These are phyloP conservation scores for Citrus medica DNA, from an alignment of 345 rosid species.

Conservation along the genomic window DNA sequence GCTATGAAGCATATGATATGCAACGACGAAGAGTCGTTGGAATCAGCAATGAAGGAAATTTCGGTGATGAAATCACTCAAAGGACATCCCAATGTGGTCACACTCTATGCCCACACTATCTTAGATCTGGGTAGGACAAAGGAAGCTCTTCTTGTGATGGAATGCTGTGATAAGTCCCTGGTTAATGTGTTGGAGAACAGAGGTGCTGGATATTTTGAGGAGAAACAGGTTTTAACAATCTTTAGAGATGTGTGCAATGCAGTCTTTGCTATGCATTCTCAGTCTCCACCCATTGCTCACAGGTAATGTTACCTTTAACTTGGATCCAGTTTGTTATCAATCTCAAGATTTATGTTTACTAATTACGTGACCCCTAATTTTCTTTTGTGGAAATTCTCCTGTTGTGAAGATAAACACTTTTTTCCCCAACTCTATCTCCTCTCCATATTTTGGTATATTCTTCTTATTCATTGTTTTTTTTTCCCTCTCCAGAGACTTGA, in stretches of 20 bases:
- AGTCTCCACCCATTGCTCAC: slow-evolving; percentile 88
- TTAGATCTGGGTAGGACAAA: slow-evolving; percentile 89
- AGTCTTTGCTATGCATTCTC: slow-evolving; percentile 94
- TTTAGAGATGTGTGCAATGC: slow-evolving; percentile 94
- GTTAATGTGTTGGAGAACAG: slow-evolving; percentile 77
- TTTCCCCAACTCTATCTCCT: background rate
- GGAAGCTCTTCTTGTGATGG: slow-evolving; percentile 93
- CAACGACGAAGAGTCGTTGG: slow-evolving; percentile 80
- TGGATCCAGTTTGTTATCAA: background rate
- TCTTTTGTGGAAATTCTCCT: background rate
- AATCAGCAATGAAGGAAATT: slow-evolving; percentile 76
- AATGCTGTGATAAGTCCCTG: slow-evolving; percentile 83
- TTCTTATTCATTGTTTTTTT: slow-evolving; percentile 10
- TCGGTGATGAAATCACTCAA: slow-evolving; percentile 72
- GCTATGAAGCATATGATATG: slow-evolving; percentile 96
- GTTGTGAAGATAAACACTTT: background rate
- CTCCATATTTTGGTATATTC: background rate
- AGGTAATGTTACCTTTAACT: slow-evolving; percentile 39
- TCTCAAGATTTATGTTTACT: background rate
- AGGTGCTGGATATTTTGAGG: slow-evolving; percentile 82
- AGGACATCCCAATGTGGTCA: slow-evolving; percentile 89
- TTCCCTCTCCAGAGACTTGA: slow-evolving; percentile 68
- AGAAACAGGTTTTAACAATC: slow-evolving; percentile 69
- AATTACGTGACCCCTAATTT: background rate
- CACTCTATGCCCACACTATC: slow-evolving; percentile 61